Conservation (phyloP, 768 basidiomycete genomes). For the Mycena pura region DNA sequence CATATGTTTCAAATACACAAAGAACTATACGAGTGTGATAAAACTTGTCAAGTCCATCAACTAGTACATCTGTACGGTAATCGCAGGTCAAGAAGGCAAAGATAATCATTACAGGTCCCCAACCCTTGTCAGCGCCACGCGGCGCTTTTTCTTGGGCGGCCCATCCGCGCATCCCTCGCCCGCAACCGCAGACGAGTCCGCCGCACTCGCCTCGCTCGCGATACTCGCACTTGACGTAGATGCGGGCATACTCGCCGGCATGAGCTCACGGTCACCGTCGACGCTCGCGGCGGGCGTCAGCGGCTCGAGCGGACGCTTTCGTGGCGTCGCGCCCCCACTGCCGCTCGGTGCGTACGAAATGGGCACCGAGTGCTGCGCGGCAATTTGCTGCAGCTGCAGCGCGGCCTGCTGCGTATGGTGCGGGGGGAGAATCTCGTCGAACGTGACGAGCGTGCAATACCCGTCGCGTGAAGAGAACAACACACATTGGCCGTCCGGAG, state of each 20-base stretch:
- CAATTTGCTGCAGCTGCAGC: conserved; percentile 89
- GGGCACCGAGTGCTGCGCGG: conserved; percentile 80
- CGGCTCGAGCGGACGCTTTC: conserved; percentile 52
- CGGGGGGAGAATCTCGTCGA: conserved; percentile 91
- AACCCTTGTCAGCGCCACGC: conserved; percentile 77
- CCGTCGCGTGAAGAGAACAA: conserved; percentile 94
- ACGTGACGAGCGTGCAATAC: conserved; percentile 93
- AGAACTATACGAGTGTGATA: too few species aligned
- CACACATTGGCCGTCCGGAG: conserved; percentile 92
- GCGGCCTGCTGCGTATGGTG: conserved; percentile 92
- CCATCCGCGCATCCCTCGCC: conserved; percentile 44
- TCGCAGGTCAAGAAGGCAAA: background rate
- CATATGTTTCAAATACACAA: too few species aligned
- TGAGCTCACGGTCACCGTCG: conserved; percentile 45
- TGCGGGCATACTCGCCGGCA: conserved; percentile 21
- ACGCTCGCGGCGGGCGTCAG: conserved; percentile 57
- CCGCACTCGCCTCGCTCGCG: conserved; percentile 21
- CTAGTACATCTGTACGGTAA: too few species aligned
- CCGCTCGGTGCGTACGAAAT: conserved; percentile 46
- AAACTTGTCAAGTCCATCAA: too few species aligned
- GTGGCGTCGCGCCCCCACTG: conserved; percentile 26
- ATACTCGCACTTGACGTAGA: conserved; percentile 31
- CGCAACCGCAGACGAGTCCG: conserved; percentile 21
- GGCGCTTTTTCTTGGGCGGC: conserved; percentile 86
- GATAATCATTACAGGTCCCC: conserved; percentile 52